Evolutionary conservation across 208 protist species (phyloP), one percentile per base, ranked within the genome.

Genomic region (Vickermania spadyakhi): DNA sequence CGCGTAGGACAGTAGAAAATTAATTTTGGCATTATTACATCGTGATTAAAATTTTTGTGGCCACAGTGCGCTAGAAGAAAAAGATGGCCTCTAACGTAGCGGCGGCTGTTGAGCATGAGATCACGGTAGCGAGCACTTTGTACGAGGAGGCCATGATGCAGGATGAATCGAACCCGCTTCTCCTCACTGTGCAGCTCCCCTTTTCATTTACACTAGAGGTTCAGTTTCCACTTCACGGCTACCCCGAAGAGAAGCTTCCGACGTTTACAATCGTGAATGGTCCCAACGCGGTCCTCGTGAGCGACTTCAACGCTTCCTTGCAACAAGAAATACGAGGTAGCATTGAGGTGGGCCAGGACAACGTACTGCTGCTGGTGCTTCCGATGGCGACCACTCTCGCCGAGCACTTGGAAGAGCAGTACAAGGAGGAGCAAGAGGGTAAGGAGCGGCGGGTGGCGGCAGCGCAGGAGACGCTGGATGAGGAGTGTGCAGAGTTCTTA

Each of bases 201-300:
- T 79, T 80, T 50, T 72, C 58, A 41, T 88, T 94, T 67, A 73
- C 81, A 7, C 59, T 94, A 22, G 68, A 87, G 27, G 57, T 94
- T 2, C 73, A 73, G 1, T 60, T 94, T 2, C 81, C 87, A 1
- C 65, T 71, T 0, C 55, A 41, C n/a, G 71, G 75, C 2, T 94
- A 94, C 68, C 84, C 84, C 2, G 72, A 82, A n/a, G 62, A 62
- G 28, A 54, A 54, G 30, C 77, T 77, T 56, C 87, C 87, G 14
- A 68, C 71, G 18, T 62, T 94, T 25, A 79, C 68, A 41, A 64
- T 89, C 4, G 55, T 66, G 1, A 66, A 53, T 4, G 74, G 73
- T n/a, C 84, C 81, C 5, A 91, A 94, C 60, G 60, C 75, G 41
- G 66, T 77, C 53, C 71, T 91, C 11, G 1, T 60, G 21, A 60